Evolutionary conservation across 306 rosid genomes (phyloP).

Genomic region (Medicago arabica): DNA sequence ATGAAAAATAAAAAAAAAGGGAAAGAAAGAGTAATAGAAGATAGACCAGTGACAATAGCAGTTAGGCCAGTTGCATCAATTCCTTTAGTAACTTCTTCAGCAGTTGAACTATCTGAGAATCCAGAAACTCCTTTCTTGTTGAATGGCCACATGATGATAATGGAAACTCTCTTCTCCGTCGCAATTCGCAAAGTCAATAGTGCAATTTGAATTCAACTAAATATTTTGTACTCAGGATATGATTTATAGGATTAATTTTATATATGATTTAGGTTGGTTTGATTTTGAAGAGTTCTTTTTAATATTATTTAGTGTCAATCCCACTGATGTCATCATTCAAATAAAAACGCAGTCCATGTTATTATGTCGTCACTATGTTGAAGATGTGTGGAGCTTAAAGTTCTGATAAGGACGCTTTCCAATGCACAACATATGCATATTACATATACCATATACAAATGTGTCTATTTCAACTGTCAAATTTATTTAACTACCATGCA

Average conservation of each 20-base stretch:
- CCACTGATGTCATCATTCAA: too few relatives aligned
- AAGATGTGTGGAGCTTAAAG: too few relatives aligned
- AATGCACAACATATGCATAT: too few relatives aligned
- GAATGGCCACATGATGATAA: constrained; percentile 70
- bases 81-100: constrained; percentile 77
- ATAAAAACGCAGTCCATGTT: too few relatives aligned
- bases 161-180: background rate
- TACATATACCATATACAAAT: too few relatives aligned
- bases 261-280: too few relatives aligned
- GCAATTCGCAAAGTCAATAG: background rate
- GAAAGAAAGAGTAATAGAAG: background rate
- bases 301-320: too few relatives aligned
- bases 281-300: too few relatives aligned
- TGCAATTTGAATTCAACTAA: background rate
- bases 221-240: background rate
- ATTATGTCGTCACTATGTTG: too few relatives aligned
- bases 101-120: constrained; percentile 79
- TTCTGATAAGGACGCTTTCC: too few relatives aligned
- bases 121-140: constrained; percentile 71
- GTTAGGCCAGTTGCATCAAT: constrained; percentile 80
- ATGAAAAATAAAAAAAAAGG: too few relatives aligned
- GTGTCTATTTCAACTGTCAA: background rate
- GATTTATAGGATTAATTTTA: background rate
- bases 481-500: background rate
- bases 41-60: constrained; percentile 79